These are phyloP conservation scores for Nicotiana tomentosiformis DNA, from an alignment of 257 asterid species.

Conservation along the genomic window DNA sequence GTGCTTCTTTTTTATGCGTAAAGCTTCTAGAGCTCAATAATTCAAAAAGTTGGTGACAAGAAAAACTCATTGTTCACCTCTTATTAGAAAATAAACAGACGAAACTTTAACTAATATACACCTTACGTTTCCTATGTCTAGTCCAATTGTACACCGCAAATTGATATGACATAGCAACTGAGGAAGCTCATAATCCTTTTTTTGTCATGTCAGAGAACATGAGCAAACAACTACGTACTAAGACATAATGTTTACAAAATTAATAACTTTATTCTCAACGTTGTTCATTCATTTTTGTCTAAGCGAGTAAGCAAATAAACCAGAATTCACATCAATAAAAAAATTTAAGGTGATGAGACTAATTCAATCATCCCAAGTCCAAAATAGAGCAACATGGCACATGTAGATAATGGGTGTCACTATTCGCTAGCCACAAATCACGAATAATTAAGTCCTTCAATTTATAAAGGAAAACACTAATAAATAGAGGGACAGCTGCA, in stretches of 20 bases:
- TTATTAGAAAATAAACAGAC: no score
- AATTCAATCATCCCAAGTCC: background rate
- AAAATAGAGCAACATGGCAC: background rate
- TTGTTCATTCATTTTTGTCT: no score
- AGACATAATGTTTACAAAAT: no score
- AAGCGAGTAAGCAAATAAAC: no score
- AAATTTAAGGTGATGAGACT: background rate
- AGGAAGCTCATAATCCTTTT: background rate
- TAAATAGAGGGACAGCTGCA: background rate
- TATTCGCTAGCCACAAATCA: background rate
- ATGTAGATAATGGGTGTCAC: background rate
- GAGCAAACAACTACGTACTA: background rate
- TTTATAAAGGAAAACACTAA: background rate
- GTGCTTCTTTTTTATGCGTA: background rate
- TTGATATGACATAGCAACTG: background rate
- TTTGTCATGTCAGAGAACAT: background rate
- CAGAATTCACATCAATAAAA: no score
- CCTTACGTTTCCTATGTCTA: background rate
- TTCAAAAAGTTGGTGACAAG: background rate
- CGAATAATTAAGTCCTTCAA: background rate
- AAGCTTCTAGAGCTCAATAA: background rate
- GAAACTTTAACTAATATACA: no score
- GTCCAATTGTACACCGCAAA: background rate
- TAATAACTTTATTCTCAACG: background rate
- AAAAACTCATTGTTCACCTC: background rate